Evolutionary conservation across 202 grass and related monocot genomes (phyloP).

Genomic region (Schoenoplectus tabernaemontani): DNA sequence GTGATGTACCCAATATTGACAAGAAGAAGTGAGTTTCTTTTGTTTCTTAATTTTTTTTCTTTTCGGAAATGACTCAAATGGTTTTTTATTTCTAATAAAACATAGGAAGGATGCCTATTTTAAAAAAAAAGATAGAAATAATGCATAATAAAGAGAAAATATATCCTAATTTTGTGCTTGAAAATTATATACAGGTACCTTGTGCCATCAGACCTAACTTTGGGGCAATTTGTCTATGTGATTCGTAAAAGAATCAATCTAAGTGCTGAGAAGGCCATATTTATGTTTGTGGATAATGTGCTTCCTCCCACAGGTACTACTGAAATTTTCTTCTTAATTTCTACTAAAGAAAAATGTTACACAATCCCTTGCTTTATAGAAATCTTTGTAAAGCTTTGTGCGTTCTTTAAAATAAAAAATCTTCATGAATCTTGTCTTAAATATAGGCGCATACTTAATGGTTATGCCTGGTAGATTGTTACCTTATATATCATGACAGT

Average conservation of each 20-base stretch:
- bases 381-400: neutral
- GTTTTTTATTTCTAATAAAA: neutral
- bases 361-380: neutral
- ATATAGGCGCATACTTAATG: neutral
- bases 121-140: neutral
- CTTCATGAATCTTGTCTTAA: neutral
- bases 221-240: conserved; percentile 34
- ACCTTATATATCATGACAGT: neutral
- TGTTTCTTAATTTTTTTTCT: neutral
- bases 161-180: neutral
- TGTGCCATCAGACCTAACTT: conserved; percentile 30
- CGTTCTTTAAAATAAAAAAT: neutral
- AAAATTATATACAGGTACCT: conserved; percentile 21
- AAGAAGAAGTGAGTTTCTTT: conserved; percentile 30
- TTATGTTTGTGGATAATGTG: conserved; percentile 39
- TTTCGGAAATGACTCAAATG: neutral
- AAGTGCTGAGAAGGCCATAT: conserved; percentile 32
- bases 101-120: neutral
- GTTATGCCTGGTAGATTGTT: neutral
- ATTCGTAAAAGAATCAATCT: conserved; percentile 39
- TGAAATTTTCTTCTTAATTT: neutral
- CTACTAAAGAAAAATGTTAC: neutral
- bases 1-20: conserved; percentile 32
- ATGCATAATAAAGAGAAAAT: neutral
- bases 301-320: conserved; percentile 31